These are phyloP conservation scores for Phialophora expanda DNA, from an alignment of 2,329 filamentous ascomycete genomes.

Conservation along the genomic window DNA sequence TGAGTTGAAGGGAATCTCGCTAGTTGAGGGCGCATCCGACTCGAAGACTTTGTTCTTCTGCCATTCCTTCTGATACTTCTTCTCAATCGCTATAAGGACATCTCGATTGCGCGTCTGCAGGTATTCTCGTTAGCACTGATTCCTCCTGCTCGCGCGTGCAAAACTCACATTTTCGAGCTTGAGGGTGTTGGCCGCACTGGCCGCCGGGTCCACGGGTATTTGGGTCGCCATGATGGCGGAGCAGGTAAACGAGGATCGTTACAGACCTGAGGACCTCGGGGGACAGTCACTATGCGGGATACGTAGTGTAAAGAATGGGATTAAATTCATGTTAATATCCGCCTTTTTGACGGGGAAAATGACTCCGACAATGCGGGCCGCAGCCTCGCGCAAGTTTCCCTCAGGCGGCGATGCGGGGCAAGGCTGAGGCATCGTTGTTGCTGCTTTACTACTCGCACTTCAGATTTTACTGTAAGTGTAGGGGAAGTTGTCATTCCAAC, in stretches of 20 bases:
- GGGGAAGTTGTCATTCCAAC: neutral
- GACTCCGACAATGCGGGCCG: neutral
- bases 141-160: constrained; percentile 6
- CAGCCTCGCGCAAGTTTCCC: constrained; percentile 2
- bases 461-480: neutral
- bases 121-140: constrained; percentile 11
- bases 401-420: neutral
- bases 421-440: constrained; percentile 3
- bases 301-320: constrained; percentile 7
- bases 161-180: constrained; percentile 65
- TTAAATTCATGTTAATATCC: neutral
- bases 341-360: constrained; percentile 9
- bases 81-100: constrained; percentile 79
- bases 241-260: neutral
- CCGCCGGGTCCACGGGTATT: constrained; percentile 60
- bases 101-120: constrained; percentile 83
- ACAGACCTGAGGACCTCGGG: neutral
- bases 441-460: neutral
- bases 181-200: constrained; percentile 64
- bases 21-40: constrained; percentile 77
- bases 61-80: constrained; percentile 91
- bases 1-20: constrained; percentile 76
- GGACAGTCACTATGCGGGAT: neutral
- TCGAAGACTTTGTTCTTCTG: constrained; percentile 79
- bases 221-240: constrained; percentile 58